Conservation (phyloP, 2,329 filamentous ascomycete genomes). For the Alternaria sp. region DNA sequence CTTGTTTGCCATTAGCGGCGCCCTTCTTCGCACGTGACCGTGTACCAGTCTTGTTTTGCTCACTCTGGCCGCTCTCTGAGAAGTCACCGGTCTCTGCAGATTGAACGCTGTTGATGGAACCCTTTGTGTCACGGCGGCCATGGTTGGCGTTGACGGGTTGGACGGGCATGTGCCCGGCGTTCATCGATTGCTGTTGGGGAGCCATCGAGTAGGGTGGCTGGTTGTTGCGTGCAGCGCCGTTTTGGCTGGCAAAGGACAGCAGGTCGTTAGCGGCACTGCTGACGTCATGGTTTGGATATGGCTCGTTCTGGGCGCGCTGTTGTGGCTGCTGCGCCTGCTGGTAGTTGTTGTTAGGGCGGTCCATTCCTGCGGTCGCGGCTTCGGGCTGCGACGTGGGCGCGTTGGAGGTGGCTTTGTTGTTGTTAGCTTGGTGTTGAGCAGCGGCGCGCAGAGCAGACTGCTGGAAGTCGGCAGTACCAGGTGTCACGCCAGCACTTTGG, state of each 20-base stretch:
- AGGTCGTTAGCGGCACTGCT: constrained; percentile 95
- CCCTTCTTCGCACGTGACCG: constrained; percentile 47
- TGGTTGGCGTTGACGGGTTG: constrained; percentile 58
- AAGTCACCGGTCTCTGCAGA: constrained; percentile 64
- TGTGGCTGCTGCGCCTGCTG: constrained; percentile 50
- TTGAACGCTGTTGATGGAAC: constrained; percentile 64
- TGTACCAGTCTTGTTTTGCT: constrained; percentile 65
- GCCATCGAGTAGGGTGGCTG: constrained; percentile 57
- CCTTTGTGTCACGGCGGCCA: constrained; percentile 57
- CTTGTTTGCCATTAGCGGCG: constrained; percentile 43
- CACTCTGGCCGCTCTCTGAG: constrained; percentile 74
- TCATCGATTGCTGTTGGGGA: constrained; percentile 46
- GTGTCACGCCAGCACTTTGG: constrained; percentile 82
- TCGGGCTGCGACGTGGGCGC: constrained; percentile 54
- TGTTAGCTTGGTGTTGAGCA: constrained; percentile 49
- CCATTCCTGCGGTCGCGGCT: constrained; percentile 51
- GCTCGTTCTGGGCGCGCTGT: constrained; percentile 58
- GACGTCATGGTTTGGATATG: constrained; percentile 84
- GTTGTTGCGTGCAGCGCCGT: constrained; percentile 63
- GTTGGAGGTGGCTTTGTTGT: constrained; percentile 51
- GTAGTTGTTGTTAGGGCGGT: constrained; percentile 64
- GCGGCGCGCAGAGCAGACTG: constrained; percentile 86
- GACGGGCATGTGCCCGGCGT: constrained; percentile 55
- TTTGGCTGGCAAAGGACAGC: constrained; percentile 80
- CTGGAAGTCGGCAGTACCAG: constrained; percentile 91